Percentiles rank a stretch among this genome's conserved stretches.
Evolutionary conservation across 208 protist genomes (phyloP).

Genomic region (Angomonas ambiguus): DNA sequence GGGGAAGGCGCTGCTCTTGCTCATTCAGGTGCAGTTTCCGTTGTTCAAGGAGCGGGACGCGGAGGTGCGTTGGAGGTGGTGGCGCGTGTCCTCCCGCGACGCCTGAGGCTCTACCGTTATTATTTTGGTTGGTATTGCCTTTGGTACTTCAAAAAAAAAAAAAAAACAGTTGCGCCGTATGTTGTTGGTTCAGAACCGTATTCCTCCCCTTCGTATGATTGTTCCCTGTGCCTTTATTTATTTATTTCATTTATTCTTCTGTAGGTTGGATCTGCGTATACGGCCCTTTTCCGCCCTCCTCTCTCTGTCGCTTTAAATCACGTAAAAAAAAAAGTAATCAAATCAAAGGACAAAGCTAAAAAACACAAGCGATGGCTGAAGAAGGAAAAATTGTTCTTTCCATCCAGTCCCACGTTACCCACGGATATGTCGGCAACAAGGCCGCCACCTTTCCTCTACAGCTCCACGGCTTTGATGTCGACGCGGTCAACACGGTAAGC

Average conservation of each 20-base stretch:
- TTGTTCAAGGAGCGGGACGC: constrained; percentile 42
- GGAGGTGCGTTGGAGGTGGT: constrained; percentile 54
- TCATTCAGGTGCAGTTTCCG: constrained; percentile 50
- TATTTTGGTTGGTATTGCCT: constrained; percentile 5
- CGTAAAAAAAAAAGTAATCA: neutral
- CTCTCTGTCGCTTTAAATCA: neutral
- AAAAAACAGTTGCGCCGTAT: no score
- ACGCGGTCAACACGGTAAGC: constrained; percentile 93
- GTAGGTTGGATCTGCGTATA: no score
- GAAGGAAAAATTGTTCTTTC: constrained; percentile 80
- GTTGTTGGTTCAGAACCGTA: no score
- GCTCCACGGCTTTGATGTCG: constrained; percentile 93
- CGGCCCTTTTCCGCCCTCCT: no score
- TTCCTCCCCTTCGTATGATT: no score
- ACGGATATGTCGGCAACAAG: constrained; percentile 96
- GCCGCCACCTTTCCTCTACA: constrained; percentile 92
- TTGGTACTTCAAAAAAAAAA: neutral
- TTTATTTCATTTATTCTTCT: no score
- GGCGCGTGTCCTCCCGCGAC: constrained; percentile 19
- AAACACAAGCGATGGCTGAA: constrained; percentile 1
- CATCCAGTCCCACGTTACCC: constrained; percentile 94
- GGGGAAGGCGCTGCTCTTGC: constrained; percentile 34
- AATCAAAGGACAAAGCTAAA: neutral
- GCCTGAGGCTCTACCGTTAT: neutral
- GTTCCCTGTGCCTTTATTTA: no score